Conservation (phyloP, 164 flowering plant genomes). For the Akebia trifoliata region DNA sequence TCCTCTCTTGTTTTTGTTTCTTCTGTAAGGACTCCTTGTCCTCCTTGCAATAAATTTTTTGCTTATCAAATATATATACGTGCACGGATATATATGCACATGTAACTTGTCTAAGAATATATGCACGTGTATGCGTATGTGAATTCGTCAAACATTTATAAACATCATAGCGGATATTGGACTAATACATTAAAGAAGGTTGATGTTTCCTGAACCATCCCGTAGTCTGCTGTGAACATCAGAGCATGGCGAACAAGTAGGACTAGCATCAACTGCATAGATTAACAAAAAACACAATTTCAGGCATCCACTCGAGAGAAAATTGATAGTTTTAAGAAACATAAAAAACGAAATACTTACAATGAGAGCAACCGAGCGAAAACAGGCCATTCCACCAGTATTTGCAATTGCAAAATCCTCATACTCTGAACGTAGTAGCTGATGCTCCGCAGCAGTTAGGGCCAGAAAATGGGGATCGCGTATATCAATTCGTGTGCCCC, state of each 20-base stretch:
- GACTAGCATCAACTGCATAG: constrained; percentile 50
- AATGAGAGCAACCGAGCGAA: constrained; percentile 49
- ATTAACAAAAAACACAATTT: constrained; percentile 4
- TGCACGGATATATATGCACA: too few species aligned
- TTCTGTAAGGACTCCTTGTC: too few species aligned
- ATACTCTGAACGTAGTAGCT: constrained; percentile 45
- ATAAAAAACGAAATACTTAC: constrained; percentile 22
- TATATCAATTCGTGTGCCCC: constrained; percentile 49
- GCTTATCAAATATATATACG: too few species aligned
- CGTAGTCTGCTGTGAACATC: constrained; percentile 40
- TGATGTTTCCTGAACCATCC: constrained; percentile 39
- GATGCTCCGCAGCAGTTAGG: constrained; percentile 55
- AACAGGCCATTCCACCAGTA: constrained; percentile 42
- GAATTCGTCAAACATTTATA: neutral
- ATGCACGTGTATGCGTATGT: neutral
- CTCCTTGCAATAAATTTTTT: too few species aligned
- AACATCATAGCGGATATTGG: neutral
- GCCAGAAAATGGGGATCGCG: constrained; percentile 54
- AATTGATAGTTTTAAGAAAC: neutral
- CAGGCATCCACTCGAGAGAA: neutral
- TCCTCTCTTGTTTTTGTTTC: too few species aligned
- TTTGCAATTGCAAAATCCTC: constrained; percentile 55
- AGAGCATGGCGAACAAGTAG: constrained; percentile 57
- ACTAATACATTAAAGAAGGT: constrained; percentile 46
- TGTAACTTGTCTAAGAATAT: neutral